Percentiles rank a stretch among this genome's conserved stretches.
These are phyloP conservation scores for Plasmodium gallinaceum DNA, from an alignment of 169 alveolate genomes.

Conservation along the genomic window DNA sequence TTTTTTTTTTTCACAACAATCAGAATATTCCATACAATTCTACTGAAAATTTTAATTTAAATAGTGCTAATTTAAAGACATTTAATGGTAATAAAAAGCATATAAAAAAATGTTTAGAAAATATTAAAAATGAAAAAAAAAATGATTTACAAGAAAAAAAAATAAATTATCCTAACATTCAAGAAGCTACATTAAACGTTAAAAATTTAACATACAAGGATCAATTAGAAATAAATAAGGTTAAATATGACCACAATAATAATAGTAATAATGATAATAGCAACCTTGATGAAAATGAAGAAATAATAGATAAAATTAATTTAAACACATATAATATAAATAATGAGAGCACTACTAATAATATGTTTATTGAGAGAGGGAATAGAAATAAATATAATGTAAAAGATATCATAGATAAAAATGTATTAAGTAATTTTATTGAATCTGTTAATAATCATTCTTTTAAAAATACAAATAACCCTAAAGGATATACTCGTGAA, in stretches of 20 bases:
- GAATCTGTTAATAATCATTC: slow-evolving; percentile 29
- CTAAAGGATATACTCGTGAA: not conserved
- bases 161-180: not conserved
- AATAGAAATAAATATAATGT: not conserved
- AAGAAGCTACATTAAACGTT: not conserved
- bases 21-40: not conserved
- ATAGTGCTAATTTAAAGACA: not conserved
- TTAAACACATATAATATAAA: not conserved
- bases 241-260: not conserved
- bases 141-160: not conserved
- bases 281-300: not conserved
- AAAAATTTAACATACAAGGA: slow-evolving; percentile 5
- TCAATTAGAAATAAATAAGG: not conserved
- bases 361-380: not conserved
- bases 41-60: not conserved
- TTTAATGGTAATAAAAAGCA: not conserved
- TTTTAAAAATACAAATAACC: not conserved
- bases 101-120: not conserved
- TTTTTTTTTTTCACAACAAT: not conserved
- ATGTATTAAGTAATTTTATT: slow-evolving; percentile 30
- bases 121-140: not conserved
- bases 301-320: slow-evolving; percentile 22
- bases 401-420: slow-evolving; percentile 33
- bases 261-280: not conserved
- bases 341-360: not conserved